phyloP scores from a whole-genome alignment of 2,329 filamentous ascomycete species.

The Botrytis porri region DNA sequence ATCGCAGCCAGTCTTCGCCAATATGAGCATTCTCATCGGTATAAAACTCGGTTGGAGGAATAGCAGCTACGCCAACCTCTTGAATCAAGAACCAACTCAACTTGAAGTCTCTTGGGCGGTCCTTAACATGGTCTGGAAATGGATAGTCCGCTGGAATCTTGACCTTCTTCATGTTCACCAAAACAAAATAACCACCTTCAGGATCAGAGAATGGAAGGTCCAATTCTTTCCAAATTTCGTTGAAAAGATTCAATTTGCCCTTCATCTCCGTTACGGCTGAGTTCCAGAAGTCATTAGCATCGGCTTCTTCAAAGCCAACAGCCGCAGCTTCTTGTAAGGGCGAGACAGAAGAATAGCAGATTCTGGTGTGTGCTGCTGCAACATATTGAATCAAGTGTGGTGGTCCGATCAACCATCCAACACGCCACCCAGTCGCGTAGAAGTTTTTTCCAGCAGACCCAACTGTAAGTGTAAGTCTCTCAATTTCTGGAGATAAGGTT shows the following conservation, averaged over 20 bases:
- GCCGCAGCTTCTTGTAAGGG: constrained; percentile 93
- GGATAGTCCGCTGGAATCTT: constrained; percentile 78
- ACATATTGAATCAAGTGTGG: constrained; percentile 88
- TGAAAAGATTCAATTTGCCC: constrained; percentile 82
- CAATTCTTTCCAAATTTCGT: constrained; percentile 73
- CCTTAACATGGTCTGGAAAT: constrained; percentile 85
- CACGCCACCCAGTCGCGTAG: constrained; percentile 95
- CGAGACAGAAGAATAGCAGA: constrained; percentile 92
- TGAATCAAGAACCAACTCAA: constrained; percentile 96
- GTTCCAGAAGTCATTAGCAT: constrained; percentile 83
- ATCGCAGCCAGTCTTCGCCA: constrained; percentile 89
- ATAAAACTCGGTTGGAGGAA: constrained; percentile 96
- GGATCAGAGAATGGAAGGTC: constrained; percentile 66
- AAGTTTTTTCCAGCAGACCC: constrained; percentile 98
- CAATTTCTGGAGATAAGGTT: constrained; percentile 86
- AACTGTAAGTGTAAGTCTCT: constrained; percentile 84
- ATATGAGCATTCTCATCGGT: constrained; percentile 79
- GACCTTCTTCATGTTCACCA: constrained; percentile 89
- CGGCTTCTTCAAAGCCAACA: constrained; percentile 89
- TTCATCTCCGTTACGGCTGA: constrained; percentile 83
- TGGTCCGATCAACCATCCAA: constrained; percentile 89
- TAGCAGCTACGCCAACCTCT: constrained; percentile 91
- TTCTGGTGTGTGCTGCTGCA: constrained; percentile 86
- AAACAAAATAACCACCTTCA: constrained; percentile 95
- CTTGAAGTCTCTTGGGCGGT: constrained; percentile 87